Conservation (phyloP, 768 basidiomycete genomes). For the Gloeostereum incarnatum region DNA sequence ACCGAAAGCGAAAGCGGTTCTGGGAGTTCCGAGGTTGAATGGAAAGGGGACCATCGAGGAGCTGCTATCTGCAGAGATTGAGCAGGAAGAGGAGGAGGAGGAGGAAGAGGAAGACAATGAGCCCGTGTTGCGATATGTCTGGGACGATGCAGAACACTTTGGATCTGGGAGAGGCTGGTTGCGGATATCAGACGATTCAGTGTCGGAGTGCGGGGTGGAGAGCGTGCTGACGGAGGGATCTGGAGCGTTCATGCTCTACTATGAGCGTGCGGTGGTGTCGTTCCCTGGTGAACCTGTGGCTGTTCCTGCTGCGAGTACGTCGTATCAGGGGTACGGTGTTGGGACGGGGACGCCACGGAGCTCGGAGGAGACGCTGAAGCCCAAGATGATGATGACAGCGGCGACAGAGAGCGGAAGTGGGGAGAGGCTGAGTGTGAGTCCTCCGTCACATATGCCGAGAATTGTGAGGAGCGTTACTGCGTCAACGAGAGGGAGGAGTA, state of each 20-base stretch:
- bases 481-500: too few species aligned
- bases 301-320: conserved; percentile 1
- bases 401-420: too few species aligned
- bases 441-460: too few species aligned
- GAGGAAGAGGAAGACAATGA: neutral
- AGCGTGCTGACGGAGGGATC: conserved; percentile 64
- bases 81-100: conserved; percentile 2
- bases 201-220: conserved; percentile 68
- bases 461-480: too few species aligned
- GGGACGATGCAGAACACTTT: conserved; percentile 33
- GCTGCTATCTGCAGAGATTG: too few species aligned
- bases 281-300: conserved; percentile 1
- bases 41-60: conserved; percentile 12
- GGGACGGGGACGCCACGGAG: conserved; percentile 21
- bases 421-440: too few species aligned
- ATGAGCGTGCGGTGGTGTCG: conserved; percentile 53
- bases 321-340: conserved; percentile 2
- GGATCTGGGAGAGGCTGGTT: conserved; percentile 69
- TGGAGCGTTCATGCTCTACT: conserved; percentile 90
- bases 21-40: conserved; percentile 24
- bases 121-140: conserved; percentile 32
- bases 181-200: conserved; percentile 78
- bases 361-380: conserved; percentile 61
- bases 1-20: conserved; percentile 36
- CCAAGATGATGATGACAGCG: conserved; percentile 35